phyloP scores from a whole-genome alignment of 345 rosid genomes.

The Rhizophora mangle region DNA sequence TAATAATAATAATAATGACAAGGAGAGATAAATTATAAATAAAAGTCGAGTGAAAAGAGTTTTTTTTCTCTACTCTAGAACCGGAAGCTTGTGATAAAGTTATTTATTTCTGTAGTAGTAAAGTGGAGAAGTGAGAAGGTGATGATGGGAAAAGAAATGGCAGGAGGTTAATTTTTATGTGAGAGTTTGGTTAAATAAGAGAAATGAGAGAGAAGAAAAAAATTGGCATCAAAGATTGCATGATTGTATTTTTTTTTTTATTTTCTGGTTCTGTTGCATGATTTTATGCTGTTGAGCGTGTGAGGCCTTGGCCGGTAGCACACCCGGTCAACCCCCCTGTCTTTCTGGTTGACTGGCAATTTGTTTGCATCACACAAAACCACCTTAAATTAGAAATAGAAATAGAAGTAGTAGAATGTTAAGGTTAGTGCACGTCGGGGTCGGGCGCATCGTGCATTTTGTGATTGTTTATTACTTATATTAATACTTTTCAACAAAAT shows the following conservation, averaged over 20 bases:
- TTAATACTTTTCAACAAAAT: no score
- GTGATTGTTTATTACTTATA: no score
- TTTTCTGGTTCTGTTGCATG: constrained; percentile 44
- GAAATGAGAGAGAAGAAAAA: neutral
- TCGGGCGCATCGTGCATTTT: no score
- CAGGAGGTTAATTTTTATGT: constrained; percentile 23
- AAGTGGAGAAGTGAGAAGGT: constrained; percentile 10
- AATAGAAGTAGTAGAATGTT: no score
- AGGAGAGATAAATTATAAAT: neutral
- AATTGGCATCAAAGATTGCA: constrained; percentile 57
- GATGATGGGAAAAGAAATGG: constrained; percentile 26
- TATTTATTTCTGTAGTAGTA: neutral
- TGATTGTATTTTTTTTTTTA: constrained; percentile 49
- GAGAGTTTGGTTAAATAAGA: neutral
- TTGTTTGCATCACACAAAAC: no score
- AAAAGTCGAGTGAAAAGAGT: neutral
- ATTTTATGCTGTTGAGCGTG: constrained; percentile 72
- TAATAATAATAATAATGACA: neutral
- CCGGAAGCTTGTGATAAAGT: neutral
- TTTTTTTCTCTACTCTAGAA: neutral
- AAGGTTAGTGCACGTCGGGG: no score
- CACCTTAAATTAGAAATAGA: no score
- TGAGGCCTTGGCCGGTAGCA: constrained; percentile 77
- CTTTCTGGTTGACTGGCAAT: constrained; percentile 9
- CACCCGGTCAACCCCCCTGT: constrained; percentile 64